Evolutionary conservation across 2,329 filamentous ascomycete species (phyloP).

Genomic region (Alternaria triticimaculans): DNA sequence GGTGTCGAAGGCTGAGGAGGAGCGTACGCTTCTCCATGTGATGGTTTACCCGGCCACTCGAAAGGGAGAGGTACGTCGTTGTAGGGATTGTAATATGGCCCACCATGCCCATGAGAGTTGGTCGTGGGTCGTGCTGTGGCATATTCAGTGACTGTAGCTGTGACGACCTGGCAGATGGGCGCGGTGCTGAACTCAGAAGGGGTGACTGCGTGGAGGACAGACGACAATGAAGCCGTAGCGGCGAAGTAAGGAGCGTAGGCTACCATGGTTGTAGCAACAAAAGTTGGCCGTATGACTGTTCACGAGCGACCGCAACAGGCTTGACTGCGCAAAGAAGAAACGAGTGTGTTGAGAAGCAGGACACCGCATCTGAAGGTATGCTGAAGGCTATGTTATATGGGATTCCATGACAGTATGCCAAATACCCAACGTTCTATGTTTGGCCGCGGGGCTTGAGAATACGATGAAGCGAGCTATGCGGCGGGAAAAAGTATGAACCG

Average conservation of each 20-base stretch:
- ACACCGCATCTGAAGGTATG: neutral
- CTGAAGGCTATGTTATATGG: slow-evolving; percentile 15
- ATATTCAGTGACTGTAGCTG: slow-evolving; percentile 23
- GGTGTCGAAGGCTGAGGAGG: slow-evolving; percentile 29
- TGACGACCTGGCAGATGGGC: slow-evolving; percentile 17
- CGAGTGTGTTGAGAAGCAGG: slow-evolving; percentile 11
- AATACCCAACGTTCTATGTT: slow-evolving; percentile 11
- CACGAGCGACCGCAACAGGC: slow-evolving; percentile 6
- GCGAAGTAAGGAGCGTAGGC: slow-evolving; percentile 36
- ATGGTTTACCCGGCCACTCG: slow-evolving; percentile 35
- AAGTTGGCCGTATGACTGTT: slow-evolving; percentile 2
- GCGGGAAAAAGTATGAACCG: neutral
- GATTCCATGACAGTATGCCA: slow-evolving; percentile 3
- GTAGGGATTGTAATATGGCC: slow-evolving; percentile 41
- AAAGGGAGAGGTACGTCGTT: slow-evolving; percentile 34
- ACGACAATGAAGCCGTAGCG: slow-evolving; percentile 30
- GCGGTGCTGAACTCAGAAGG: slow-evolving; percentile 13
- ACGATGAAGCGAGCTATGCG: slow-evolving; percentile 5
- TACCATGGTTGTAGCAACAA: slow-evolving; percentile 30
- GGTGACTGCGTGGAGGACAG: slow-evolving; percentile 17
- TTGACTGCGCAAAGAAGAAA: slow-evolving; percentile 16
- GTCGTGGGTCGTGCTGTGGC: slow-evolving; percentile 24
- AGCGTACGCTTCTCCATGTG: slow-evolving; percentile 23
- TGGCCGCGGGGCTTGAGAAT: slow-evolving; percentile 5
- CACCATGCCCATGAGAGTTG: slow-evolving; percentile 35